phyloP scores from a whole-genome alignment of 23 red algal genomes.

The Cyanidioschyzon merolae region DNA sequence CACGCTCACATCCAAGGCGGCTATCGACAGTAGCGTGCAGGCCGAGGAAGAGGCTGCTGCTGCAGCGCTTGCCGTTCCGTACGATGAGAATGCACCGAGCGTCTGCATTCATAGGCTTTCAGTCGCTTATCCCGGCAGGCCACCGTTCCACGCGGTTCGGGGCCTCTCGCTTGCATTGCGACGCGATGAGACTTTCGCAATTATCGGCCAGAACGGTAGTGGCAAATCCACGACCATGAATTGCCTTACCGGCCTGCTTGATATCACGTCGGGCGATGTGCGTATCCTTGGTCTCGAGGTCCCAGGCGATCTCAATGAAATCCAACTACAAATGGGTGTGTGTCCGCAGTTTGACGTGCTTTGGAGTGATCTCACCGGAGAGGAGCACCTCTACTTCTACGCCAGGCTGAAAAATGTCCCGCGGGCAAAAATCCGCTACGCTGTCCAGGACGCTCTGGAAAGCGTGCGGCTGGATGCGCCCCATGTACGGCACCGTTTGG shows the following conservation, averaged over 20 bases:
- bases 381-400: constrained; percentile 88
- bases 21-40: constrained; percentile 16
- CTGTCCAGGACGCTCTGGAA: constrained; percentile 42
- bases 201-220: constrained; percentile 62
- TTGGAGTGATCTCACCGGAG: constrained; percentile 45
- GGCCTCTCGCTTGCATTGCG: constrained; percentile 39
- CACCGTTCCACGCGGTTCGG: constrained; percentile 52
- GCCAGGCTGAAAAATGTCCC: constrained; percentile 44
- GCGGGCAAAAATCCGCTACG: constrained; percentile 24
- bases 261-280: constrained; percentile 39
- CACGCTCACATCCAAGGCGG: not conserved
- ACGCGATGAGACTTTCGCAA: constrained; percentile 48
- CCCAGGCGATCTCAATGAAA: constrained; percentile 30
- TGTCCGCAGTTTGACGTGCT: constrained; percentile 69
- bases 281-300: constrained; percentile 46
- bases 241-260: constrained; percentile 47
- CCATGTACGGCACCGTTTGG: constrained; percentile 33
- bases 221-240: constrained; percentile 70
- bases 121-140: constrained; percentile 41
- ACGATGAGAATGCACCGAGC: constrained; percentile 23
- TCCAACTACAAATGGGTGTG: constrained; percentile 57
- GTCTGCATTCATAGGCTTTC: constrained; percentile 41
- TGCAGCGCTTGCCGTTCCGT: not conserved
- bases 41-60: constrained; percentile 34
- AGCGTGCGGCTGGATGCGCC: constrained; percentile 52